A percentile compares a stretch with the other conserved stretches of the same genome.
Conservation (phyloP, 23 red algal species). For the Chondrus crispus region DNA sequence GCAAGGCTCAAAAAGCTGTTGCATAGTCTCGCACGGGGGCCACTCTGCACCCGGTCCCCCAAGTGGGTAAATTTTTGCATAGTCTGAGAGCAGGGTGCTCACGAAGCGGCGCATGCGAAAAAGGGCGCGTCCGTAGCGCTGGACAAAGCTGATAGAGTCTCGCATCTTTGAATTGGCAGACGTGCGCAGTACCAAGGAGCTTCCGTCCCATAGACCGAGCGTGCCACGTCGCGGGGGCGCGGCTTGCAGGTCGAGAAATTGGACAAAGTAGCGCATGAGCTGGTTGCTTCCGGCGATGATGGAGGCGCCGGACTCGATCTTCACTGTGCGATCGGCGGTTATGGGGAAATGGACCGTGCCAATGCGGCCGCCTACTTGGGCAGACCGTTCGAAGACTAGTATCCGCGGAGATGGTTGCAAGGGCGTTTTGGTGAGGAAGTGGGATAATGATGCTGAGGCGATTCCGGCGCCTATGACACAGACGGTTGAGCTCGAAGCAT, state of each 20-base stretch:
- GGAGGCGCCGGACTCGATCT: conserved; percentile 54
- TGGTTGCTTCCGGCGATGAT: conserved; percentile 51
- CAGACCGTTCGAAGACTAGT: conserved; percentile 29
- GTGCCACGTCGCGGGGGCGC: not conserved
- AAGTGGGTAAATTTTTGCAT: conserved; percentile 26
- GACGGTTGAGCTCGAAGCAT: too few relatives aligned
- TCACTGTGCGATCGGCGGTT: not conserved
- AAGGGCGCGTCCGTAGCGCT: conserved; percentile 38
- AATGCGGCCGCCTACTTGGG: conserved; percentile 46
- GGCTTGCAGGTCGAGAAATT: conserved; percentile 16
- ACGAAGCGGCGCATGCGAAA: not conserved
- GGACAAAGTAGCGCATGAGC: conserved; percentile 34
- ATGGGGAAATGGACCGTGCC: not conserved
- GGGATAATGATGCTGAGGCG: conserved; percentile 35
- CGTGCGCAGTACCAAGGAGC: conserved; percentile 26
- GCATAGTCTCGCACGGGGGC: not conserved
- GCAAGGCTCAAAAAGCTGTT: not conserved
- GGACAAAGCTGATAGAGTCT: not conserved
- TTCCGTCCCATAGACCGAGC: conserved; percentile 68
- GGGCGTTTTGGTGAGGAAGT: conserved; percentile 36
- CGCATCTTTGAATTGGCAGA: not conserved
- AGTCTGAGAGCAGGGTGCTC: conserved; percentile 23
- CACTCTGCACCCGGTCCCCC: not conserved
- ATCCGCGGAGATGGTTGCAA: not conserved
- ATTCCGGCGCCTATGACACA: conserved; percentile 77